Base-by-base conservation (phyloP, 805 yeast species). In the Yamadazyma endophytica region DNA sequence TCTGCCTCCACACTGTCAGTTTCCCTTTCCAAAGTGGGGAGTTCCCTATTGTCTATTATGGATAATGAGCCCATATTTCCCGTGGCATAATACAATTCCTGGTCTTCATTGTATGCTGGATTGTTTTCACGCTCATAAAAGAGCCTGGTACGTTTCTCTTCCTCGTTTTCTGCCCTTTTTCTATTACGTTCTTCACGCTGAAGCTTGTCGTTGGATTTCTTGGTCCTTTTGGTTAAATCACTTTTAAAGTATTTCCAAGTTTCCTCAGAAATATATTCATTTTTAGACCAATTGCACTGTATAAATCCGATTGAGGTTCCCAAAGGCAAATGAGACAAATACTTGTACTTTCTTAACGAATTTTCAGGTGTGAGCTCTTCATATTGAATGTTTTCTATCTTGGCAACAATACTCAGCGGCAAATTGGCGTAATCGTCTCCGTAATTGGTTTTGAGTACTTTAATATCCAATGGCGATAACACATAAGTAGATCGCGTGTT, bases 261-360 rank as follows among this genome's bases (percentile, higher is more conserved):
- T 31, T 56, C 67, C n/a, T 38, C 37, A 14, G 42, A 33, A 8
- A 64, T 44, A 30, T 33, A 53, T 35, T 55, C 63, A 43, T 55
- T 63, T 11, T 54, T 39, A 19, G 34, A 39, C 97, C 97, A 90
- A 50, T 86, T 81, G 31, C 96, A 73, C 46, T 92, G 97, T 33
- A 92, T 51, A 40, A 85, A 78, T 8, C 88, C 94, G 25, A 90
- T 55, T 31, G 82, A 83, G 0, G 96, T 82, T 2, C 97, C 97
- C 17, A 75, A 52, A 0, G 98, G 97, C 14, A 88, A 57, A 54
- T 90, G 90, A 1, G 83, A 70, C 35, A 92, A 58, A 52, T 83
- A 87, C 54, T 87, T 89, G 52, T 70, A 70, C 42, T 79, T 75
- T 31, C 73, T 71, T 2, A 74, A 25, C 46, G 47, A 82, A 42